A percentile compares a stretch with the other conserved stretches of the same genome.
Conservation (phyloP, 2,329 filamentous ascomycete species). For the Calonectria montana region DNA sequence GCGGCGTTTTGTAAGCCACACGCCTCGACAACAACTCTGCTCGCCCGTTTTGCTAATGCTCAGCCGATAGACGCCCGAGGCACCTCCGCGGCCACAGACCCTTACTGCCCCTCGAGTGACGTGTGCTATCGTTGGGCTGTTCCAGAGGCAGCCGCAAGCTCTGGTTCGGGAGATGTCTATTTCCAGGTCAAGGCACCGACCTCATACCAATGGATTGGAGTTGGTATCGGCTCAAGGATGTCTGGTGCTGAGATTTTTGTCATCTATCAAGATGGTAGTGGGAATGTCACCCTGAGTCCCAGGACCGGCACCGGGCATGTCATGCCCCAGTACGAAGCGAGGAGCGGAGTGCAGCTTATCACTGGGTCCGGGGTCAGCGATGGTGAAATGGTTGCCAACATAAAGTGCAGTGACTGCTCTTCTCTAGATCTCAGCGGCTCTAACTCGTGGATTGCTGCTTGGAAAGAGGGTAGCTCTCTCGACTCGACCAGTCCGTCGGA, state of each 20-base stretch:
- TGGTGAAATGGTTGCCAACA: conserved; percentile 69
- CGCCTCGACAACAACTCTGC: not conserved
- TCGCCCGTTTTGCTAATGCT: not conserved
- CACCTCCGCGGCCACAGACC: conserved; percentile 41
- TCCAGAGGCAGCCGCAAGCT: conserved; percentile 59
- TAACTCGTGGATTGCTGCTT: conserved; percentile 65
- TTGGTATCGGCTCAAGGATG: conserved; percentile 69
- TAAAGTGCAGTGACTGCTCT: conserved; percentile 65
- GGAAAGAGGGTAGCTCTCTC: conserved; percentile 60
- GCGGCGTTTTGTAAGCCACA: conserved; percentile 34
- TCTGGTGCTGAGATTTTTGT: conserved; percentile 69
- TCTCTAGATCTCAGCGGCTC: conserved; percentile 55
- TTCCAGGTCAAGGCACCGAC: conserved; percentile 69
- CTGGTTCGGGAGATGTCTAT: conserved; percentile 67
- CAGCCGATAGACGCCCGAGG: conserved; percentile 32
- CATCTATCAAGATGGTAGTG: conserved; percentile 67
- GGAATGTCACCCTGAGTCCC: conserved; percentile 72
- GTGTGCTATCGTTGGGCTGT: conserved; percentile 69
- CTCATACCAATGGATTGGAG: conserved; percentile 65
- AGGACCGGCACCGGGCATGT: conserved; percentile 60
- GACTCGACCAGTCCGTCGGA: conserved; percentile 54
- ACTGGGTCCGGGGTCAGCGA: conserved; percentile 66
- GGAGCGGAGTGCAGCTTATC: conserved; percentile 63
- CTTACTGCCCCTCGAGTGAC: conserved; percentile 55
- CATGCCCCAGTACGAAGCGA: conserved; percentile 58